Evolutionary conservation across 1,284 basidiomycete species (phyloP).

Genomic region (Coniophora puteana): DNA sequence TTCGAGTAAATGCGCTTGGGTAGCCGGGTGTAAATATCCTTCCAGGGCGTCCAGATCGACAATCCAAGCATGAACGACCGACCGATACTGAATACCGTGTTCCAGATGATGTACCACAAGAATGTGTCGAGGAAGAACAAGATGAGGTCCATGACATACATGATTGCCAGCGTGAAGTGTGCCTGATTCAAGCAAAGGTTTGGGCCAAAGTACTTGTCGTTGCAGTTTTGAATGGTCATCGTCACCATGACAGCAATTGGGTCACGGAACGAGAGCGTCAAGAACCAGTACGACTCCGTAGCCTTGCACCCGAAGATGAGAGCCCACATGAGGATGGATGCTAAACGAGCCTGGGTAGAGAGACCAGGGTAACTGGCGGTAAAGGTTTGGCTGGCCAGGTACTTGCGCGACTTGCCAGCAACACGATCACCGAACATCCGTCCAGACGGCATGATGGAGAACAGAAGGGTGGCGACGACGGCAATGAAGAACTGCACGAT

Average conservation of each 20-base stretch:
- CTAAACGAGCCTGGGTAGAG: conserved; percentile 54
- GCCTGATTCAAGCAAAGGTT: conserved; percentile 86
- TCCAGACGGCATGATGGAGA: conserved; percentile 86
- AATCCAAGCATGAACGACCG: conserved; percentile 89
- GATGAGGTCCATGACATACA: conserved; percentile 94
- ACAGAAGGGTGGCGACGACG: conserved; percentile 76
- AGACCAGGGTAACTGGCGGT: conserved; percentile 88
- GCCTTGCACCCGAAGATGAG: conserved; percentile 94
- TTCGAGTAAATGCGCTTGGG: conserved; percentile 96
- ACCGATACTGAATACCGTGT: conserved; percentile 89
- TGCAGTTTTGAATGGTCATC: conserved; percentile 89
- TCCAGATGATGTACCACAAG: conserved; percentile 98
- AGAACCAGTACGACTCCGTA: conserved; percentile 93
- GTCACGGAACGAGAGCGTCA: conserved; percentile 89
- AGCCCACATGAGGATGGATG: conserved; percentile 79
- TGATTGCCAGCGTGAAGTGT: conserved; percentile 88
- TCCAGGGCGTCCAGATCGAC: conserved; percentile 97
- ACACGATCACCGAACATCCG: conserved; percentile 96
- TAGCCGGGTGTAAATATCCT: conserved; percentile 87
- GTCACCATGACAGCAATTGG: conserved; percentile 89
- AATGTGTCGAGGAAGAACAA: conserved; percentile 98
- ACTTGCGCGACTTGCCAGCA: conserved; percentile 89
- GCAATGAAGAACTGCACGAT: conserved; percentile 93
- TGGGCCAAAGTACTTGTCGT: conserved; percentile 79
- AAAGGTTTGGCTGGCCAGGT: conserved; percentile 94